Evolutionary conservation across 257 asterid species (phyloP), one percentile per base, ranked within the genome.

Genomic region (Scutellaria baicalensis): DNA sequence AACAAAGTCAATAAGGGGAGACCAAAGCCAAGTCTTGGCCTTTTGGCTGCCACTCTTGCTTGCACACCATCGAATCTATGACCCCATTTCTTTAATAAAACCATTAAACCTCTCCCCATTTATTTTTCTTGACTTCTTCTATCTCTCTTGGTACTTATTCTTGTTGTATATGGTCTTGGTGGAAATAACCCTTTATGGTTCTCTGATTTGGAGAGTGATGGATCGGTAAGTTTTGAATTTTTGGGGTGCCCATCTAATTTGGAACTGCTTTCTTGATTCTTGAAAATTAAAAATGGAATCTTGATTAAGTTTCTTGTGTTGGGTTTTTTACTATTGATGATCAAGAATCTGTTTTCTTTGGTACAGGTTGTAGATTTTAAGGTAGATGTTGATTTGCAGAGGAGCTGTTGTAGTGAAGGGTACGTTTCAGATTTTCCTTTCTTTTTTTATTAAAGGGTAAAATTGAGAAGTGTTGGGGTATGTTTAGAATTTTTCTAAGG

Each of bases 1-100:
- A 67, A 20, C 77, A 82, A 88, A 86, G 95, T 84, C 95, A 88
- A 88, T 38, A 72, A n/a, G 81, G 77, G 82, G 66, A 68, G 80
- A 78, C 84, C 87, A 36, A 55, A 68, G 61, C 81, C 78, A 68
- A 69, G 79, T 59, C 74, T 66, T 73, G 72, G 68, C 70, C 75
- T 52, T 71, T 74, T 69, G 80, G 76, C 80, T 74, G 69, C 84
- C 80, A 67, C 77, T 78, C 69, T 81, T 69, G 75, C 84, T 79
- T 81, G 68, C 71, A 47, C 75, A 73, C 68, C 76, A 67, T 13
- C 83, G 72, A 75, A 54, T 72, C 69, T 68, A 21, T 23, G 63
- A 44, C 69, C 75, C 74, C 51, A 14, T 57, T 62, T 56, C 51
- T 44, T 33, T 5, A 71, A 51, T 45, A 48, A 71, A 76, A 38